Conservation (phyloP, 768 basidiomycete species). For the Trametes maxima region DNA sequence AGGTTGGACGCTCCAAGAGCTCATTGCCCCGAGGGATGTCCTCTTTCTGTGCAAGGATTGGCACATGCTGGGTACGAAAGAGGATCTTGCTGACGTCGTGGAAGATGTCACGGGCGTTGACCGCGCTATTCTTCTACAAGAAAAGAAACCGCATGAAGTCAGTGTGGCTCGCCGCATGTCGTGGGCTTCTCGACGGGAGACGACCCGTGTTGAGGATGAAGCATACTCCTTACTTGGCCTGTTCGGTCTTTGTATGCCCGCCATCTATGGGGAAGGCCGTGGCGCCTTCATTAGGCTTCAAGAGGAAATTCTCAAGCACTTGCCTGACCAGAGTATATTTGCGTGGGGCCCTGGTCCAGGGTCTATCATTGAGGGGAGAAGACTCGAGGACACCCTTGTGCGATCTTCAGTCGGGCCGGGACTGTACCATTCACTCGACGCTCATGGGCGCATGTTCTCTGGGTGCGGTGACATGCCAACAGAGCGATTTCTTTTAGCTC, state of each 20-base stretch:
- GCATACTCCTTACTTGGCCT: conserved; percentile 4
- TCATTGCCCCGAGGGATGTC: background rate
- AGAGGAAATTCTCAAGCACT: background rate
- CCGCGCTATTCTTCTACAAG: background rate
- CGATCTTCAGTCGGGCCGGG: too few relatives aligned
- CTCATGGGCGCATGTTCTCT: too few relatives aligned
- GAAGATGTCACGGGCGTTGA: background rate
- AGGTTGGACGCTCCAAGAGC: background rate
- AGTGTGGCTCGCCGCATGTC: background rate
- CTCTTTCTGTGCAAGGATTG: background rate
- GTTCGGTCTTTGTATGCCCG: background rate
- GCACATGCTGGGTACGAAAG: background rate
- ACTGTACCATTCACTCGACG: too few relatives aligned
- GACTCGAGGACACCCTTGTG: too few relatives aligned
- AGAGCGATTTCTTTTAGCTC: too few relatives aligned
- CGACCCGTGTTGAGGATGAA: background rate
- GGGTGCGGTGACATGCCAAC: too few relatives aligned
- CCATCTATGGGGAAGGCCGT: conserved; percentile 1
- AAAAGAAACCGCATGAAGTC: background rate
- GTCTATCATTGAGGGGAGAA: too few relatives aligned
- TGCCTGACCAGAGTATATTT: background rate
- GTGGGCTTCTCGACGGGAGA: background rate
- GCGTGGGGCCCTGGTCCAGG: too few relatives aligned
- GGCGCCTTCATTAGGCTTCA: background rate
- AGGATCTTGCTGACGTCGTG: background rate